These are phyloP conservation scores for Fusarium globosum DNA, from an alignment of 2,329 filamentous ascomycete genomes.

Conservation along the genomic window DNA sequence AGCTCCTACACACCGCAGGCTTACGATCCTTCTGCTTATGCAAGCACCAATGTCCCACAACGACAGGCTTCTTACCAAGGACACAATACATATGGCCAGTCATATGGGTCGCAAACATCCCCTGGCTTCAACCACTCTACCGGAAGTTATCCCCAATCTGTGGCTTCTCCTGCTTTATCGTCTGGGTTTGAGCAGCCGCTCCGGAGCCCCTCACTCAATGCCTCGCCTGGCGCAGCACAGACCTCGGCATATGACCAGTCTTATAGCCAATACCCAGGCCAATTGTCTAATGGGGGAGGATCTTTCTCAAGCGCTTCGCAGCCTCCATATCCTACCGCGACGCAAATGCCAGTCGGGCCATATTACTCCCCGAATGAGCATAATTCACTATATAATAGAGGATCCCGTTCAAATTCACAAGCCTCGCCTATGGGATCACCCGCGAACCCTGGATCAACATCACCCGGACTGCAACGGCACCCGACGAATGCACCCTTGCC, in stretches of 20 bases:
- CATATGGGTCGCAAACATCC: conserved; percentile 54
- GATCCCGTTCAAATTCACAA: conserved; percentile 62
- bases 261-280: conserved; percentile 51
- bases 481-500: conserved; percentile 70
- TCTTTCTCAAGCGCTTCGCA: conserved; percentile 53
- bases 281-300: conserved; percentile 54
- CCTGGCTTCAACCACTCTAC: conserved; percentile 52
- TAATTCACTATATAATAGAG: conserved; percentile 57
- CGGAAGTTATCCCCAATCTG: conserved; percentile 42
- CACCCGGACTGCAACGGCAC: conserved; percentile 63
- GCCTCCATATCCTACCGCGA: conserved; percentile 63
- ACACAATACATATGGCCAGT: conserved; percentile 58
- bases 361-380: conserved; percentile 61
- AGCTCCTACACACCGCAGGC: conserved; percentile 62
- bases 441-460: conserved; percentile 51
- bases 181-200: conserved; percentile 56
- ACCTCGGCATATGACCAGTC: conserved; percentile 53
- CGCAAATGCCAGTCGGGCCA: conserved; percentile 65
- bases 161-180: conserved; percentile 47
- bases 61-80: conserved; percentile 63
- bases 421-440: conserved; percentile 61
- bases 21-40: conserved; percentile 71
- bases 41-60: conserved; percentile 59
- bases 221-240: conserved; percentile 43
- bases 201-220: conserved; percentile 51